Base-by-base conservation (phyloP, 192 early-diverging fungal species). In the Thamnidium elegans region DNA sequence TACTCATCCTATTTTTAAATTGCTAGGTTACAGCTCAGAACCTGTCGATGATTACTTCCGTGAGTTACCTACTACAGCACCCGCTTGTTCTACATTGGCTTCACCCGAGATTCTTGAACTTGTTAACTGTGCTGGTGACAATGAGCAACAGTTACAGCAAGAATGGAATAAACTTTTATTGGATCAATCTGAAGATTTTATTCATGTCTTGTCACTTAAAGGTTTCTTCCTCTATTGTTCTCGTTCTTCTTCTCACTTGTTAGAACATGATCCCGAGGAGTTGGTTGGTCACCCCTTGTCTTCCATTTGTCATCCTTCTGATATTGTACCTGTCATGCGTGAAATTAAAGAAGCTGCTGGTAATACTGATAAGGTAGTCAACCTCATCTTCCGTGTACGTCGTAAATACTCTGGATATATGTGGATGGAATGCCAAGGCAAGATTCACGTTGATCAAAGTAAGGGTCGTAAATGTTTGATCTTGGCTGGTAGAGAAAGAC, bases 401-500 rank as follows among this genome's bases (percentile, higher is more conserved):
- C 74, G 82, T 20, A 82, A 84, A 69, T 53, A 63, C 31, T 74
- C 74, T 21, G 86, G 82, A 5, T 87, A 86, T 62, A 67, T 85
- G 32, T 89, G 86, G 73, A 48, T 88, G 70, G 87, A 89, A 63
- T 73, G 82, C n/a, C 72, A 70, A 50, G 87, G 87, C 9, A 85
- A 86, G 65, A 75, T 87, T 54, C 66, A 84, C 72, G 71, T 84
- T 55, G 80, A 86, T 54, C 79, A 83, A 64, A 81, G 82, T 42
- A 87, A 87, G 54, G 79, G 85, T 63, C 83, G 80, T 31, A 84
- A 85, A 64, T 88, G 86, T 67, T 77, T 87, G 46, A 79, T 89
- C 48, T 43, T 89, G 39, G 73, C 80, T 3, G 86, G 80, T 31
- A 79, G 87, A 21, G 81, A 84, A 63, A 63, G 73, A 23, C 64